Percentiles rank a stretch among this genome's conserved stretches.
Conservation (phyloP, 2,329 filamentous ascomycete genomes). For the Aspergillus niger region DNA sequence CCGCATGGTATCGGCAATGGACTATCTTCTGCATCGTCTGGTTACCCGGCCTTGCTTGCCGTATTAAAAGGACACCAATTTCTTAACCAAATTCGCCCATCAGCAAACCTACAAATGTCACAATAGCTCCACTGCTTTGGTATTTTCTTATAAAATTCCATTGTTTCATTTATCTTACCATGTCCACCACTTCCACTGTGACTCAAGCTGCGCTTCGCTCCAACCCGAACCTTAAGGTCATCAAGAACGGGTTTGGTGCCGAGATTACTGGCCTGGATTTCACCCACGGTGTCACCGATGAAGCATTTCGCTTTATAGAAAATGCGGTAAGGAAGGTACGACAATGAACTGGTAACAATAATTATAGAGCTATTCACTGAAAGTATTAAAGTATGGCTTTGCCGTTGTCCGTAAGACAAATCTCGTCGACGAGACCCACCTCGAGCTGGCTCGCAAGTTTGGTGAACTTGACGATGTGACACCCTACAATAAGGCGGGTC, state of each 20-base stretch:
- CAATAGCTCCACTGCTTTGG: no score
- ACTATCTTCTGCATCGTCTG: no score
- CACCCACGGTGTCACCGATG: background rate
- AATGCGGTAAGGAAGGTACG: background rate
- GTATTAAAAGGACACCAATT: no score
- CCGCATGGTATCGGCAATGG: no score
- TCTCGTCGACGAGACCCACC: conserved; percentile 54
- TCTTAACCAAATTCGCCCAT: no score
- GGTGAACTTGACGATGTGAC: conserved; percentile 61
- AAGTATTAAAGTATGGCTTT: conserved; percentile 51
- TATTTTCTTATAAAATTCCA: no score
- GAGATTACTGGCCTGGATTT: background rate
- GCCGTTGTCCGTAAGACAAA: conserved; percentile 55
- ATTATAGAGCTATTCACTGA: background rate
- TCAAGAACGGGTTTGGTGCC: background rate
- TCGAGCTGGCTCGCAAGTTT: conserved; percentile 53
- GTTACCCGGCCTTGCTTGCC: no score
- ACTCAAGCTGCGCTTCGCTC: no score
- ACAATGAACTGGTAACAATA: background rate
- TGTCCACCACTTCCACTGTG: no score
- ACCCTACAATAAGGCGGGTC: conserved; percentile 51
- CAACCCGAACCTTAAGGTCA: no score
- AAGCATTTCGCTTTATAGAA: background rate
- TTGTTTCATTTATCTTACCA: no score
- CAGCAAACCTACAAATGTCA: no score